These are phyloP conservation scores for Fusarium sp. DNA, from an alignment of 2,329 filamentous ascomycete genomes.

Conservation along the genomic window DNA sequence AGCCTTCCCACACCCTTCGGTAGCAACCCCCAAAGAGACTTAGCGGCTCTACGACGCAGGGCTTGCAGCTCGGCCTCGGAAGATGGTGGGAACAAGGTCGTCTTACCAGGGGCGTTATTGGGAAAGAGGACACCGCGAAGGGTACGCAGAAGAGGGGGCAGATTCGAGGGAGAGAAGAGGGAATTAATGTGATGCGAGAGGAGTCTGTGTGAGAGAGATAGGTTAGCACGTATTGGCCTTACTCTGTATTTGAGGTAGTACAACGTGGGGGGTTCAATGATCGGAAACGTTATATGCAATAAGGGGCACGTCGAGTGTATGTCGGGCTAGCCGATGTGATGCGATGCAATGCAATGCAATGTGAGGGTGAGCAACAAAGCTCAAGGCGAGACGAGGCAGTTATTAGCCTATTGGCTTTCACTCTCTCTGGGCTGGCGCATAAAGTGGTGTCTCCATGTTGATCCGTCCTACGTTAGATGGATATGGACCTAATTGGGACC, in stretches of 20 bases:
- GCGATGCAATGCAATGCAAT: constrained; percentile 11
- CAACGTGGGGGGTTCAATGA: constrained; percentile 28
- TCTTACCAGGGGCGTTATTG: constrained; percentile 77
- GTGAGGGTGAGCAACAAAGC: constrained; percentile 25
- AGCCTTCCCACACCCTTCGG: constrained; percentile 59
- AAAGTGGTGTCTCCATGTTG: constrained; percentile 29
- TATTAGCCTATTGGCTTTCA: constrained; percentile 33
- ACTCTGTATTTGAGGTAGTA: constrained; percentile 23
- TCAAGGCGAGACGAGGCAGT: constrained; percentile 30
- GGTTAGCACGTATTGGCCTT: constrained; percentile 38
- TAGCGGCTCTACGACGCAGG: constrained; percentile 74
- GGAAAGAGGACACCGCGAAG: constrained; percentile 86
- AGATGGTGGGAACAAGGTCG: constrained; percentile 68
- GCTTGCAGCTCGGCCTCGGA: constrained; percentile 67
- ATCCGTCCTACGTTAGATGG: constrained; percentile 26
- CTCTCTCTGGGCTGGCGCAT: constrained; percentile 9
- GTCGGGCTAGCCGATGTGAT: constrained; percentile 24
- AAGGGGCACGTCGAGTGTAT: constrained; percentile 17
- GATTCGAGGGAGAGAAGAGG: constrained; percentile 70
- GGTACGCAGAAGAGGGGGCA: constrained; percentile 74
- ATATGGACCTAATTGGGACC: constrained; percentile 19
- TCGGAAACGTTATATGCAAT: constrained; percentile 30
- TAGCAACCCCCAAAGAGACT: constrained; percentile 61
- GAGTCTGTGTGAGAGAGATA: constrained; percentile 55
- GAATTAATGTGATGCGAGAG: constrained; percentile 66